phyloP scores from a whole-genome alignment of 441 rosid species.

The Gossypium davidsonii region DNA sequence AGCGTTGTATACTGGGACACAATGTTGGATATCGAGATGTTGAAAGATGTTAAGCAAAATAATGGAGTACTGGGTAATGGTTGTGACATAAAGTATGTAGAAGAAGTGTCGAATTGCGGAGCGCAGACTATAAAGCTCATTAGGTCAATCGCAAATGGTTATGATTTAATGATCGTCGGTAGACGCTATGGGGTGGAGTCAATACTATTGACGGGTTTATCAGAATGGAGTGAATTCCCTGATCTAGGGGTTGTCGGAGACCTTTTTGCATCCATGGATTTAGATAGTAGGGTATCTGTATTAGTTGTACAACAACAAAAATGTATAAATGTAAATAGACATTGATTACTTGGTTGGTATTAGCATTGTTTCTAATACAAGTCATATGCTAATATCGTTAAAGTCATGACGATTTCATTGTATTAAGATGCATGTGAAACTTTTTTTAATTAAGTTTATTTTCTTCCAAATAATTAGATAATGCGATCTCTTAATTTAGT shows the following conservation, averaged over 20 bases:
- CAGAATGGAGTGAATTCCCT: conserved; percentile 41
- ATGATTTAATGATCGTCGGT: conserved; percentile 36
- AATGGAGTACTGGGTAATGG: neutral
- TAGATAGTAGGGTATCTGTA: conserved; percentile 26
- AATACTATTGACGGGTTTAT: conserved; percentile 28
- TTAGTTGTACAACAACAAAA: conserved; percentile 11
- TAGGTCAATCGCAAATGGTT: conserved; percentile 17
- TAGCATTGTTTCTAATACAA: too few species aligned
- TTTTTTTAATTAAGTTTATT: too few species aligned
- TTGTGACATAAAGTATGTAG: conserved; percentile 15
- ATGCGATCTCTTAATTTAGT: too few species aligned
- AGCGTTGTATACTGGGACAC: conserved; percentile 23
- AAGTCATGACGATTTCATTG: too few species aligned
- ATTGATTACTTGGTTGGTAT: too few species aligned
- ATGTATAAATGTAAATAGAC: too few species aligned
- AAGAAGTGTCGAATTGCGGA: conserved; percentile 30
- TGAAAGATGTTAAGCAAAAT: conserved; percentile 22
- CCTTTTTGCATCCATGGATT: conserved; percentile 35
- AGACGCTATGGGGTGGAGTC: conserved; percentile 24
- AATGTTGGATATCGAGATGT: conserved; percentile 21
- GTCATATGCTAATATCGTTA: too few species aligned
- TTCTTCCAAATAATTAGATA: too few species aligned
- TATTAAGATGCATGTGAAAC: too few species aligned
- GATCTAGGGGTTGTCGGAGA: conserved; percentile 45
- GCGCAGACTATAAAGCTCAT: conserved; percentile 19